Evolutionary conservation across 148 eudicot species (phyloP), one percentile per base, ranked within the genome.

Genomic region (Vaccinium myrtillus): DNA sequence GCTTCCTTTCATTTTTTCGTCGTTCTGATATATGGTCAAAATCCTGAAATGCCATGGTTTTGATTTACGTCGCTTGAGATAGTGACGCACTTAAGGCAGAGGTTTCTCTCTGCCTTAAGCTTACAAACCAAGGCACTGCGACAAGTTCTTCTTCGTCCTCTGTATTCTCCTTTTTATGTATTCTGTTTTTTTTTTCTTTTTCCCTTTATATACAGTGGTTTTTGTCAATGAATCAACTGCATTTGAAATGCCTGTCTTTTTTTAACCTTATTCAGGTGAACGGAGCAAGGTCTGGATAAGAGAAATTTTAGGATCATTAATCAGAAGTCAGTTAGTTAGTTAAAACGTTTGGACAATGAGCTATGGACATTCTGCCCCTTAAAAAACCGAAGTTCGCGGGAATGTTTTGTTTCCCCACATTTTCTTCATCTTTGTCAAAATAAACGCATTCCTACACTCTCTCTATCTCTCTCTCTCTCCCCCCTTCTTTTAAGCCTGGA

Each of bases 1-100:
- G 89, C 53, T 87, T 87, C 61, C 86, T 85, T 78, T 94, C 97
- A 54, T 69, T 90, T 65, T 88, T 89, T 15, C 94, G 87, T 10
- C 93, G 93, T 86, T 90, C 93, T 13, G 97, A 89, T 79, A 94
- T 51, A 19, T 91, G 92, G 75, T 93, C 92, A 27, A 94, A 94
- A 81, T 91, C 95, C 85, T 94, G 93, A 86, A 94, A 94, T 32
- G 97, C 97, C 97, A 94, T 94, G 32, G 8, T 76, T 76, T 49
- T 76, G 56, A 19, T 48, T 48, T 48, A 12, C 56, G 14, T n/a
- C 2, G 55, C 55, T 21, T 76, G 32, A 18, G 78, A 43, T 9
- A n/a, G 4, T 48, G 55, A 76, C 13, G 3, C 25, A 76, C 79
- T 51, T 49, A 23, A 76, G 79, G 79, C 79, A 76, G 79, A 76